phyloP scores from a whole-genome alignment of 1,284 basidiomycete species.

The Polyporus tsugae region DNA sequence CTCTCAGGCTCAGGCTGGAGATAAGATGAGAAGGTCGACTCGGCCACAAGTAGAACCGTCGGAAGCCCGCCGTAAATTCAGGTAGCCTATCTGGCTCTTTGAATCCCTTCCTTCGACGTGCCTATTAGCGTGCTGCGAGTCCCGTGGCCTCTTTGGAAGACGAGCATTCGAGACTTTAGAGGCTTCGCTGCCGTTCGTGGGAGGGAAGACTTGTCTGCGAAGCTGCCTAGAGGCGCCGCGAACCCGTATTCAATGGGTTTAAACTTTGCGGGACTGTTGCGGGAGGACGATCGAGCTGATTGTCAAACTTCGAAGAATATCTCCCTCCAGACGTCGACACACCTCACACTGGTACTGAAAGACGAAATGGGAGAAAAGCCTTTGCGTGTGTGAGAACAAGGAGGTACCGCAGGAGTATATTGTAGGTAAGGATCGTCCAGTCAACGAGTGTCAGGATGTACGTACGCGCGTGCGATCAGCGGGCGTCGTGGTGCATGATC shows the following conservation, averaged over 20 bases:
- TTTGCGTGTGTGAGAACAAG: no score
- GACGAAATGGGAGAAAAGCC: neutral
- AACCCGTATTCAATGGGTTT: neutral
- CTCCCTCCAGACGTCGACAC: neutral
- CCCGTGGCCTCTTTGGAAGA: neutral
- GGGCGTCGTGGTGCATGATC: neutral
- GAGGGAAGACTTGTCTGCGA: neutral
- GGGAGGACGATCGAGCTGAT: neutral
- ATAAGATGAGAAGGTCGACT: neutral
- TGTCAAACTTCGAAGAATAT: neutral
- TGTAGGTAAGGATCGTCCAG: no score
- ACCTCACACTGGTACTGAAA: neutral
- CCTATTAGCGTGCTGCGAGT: neutral
- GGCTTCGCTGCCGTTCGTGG: neutral
- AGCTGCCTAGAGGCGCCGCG: neutral
- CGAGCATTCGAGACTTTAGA: no score
- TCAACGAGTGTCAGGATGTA: neutral
- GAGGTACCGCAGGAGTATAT: no score
- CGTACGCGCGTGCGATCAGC: neutral
- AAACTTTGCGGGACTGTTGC: neutral
- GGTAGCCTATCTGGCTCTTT: neutral
- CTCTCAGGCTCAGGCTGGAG: neutral
- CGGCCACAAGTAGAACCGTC: neutral
- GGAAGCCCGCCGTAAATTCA: neutral
- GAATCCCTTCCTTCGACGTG: neutral